Percentiles rank a stretch among this genome's conserved stretches.
These are phyloP conservation scores for Salix koriyanagi DNA, from an alignment of 345 rosid species.

Conservation along the genomic window DNA sequence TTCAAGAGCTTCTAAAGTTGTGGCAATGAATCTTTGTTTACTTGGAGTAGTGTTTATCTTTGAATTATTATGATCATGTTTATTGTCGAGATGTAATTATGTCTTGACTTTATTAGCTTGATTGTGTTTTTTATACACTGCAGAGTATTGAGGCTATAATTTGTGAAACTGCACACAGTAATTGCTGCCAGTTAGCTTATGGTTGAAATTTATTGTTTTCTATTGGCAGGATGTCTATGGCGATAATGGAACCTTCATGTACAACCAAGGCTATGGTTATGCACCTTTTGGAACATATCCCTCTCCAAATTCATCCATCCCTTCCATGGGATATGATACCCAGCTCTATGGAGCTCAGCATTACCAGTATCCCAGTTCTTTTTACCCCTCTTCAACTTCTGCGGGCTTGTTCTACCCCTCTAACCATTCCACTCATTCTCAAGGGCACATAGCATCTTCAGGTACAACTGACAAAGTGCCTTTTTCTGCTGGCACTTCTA, in stretches of 20 bases:
- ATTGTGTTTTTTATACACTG: background rate
- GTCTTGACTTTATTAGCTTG: background rate
- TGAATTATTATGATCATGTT: background rate
- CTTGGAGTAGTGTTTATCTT: background rate
- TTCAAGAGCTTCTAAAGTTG: background rate
- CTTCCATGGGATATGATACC: constrained; percentile 29
- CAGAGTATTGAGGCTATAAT: background rate
- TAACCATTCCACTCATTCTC: constrained; percentile 15
- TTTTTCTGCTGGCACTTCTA: constrained; percentile 29
- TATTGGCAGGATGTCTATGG: constrained; percentile 36
- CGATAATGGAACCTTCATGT: constrained; percentile 37
- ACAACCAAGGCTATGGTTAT: constrained; percentile 42
- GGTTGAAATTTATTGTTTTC: constrained; percentile 1
- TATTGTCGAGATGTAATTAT: background rate
- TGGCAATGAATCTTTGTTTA: background rate
- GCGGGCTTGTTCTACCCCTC: constrained; percentile 12
- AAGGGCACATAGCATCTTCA: constrained; percentile 21
- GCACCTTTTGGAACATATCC: constrained; percentile 44
- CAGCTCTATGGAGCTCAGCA: constrained; percentile 41
- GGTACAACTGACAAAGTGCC: constrained; percentile 24
- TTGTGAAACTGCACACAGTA: background rate
- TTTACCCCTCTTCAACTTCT: constrained; percentile 28
- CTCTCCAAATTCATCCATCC: constrained; percentile 31
- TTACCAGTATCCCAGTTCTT: constrained; percentile 51
- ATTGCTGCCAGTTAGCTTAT: background rate